Conservation (phyloP, 139 green algal species). For the Coccomyxa sp. region DNA sequence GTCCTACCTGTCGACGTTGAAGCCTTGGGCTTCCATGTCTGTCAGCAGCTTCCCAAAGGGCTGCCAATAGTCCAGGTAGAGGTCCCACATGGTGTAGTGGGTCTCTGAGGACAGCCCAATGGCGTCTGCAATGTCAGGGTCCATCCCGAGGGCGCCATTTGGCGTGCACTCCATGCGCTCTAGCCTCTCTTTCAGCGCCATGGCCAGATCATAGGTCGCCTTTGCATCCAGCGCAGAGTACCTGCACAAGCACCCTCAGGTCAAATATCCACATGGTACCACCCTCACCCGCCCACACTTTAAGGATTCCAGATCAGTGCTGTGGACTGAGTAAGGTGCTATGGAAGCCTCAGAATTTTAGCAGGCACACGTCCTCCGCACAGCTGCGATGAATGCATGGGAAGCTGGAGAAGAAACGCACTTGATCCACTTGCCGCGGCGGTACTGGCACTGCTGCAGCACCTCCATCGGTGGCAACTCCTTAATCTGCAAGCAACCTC, state of each 20-base stretch:
- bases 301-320: too few relatives aligned
- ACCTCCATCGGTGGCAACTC: conserved; percentile 57
- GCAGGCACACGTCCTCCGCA: too few relatives aligned
- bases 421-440: conserved; percentile 73
- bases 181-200: conserved; percentile 19
- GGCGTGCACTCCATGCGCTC: background rate
- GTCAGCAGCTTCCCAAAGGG: conserved; percentile 92
- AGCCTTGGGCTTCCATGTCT: conserved; percentile 84
- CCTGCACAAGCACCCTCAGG: too few relatives aligned
- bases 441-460: conserved; percentile 58
- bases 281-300: too few relatives aligned
- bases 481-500: conserved; percentile 27
- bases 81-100: conserved; percentile 58
- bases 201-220: conserved; percentile 81
- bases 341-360: too few relatives aligned
- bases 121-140: background rate
- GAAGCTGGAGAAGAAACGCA: conserved; percentile 34
- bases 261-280: too few relatives aligned
- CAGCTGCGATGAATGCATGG: background rate
- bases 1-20: conserved; percentile 48
- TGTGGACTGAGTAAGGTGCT: too few relatives aligned
- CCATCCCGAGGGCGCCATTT: background rate
- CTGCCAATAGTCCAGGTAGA: conserved; percentile 77
- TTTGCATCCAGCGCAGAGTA: conserved; percentile 87
- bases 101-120: background rate